phyloP scores from a whole-genome alignment of 495 filamentous ascomycete genomes.

The Neurospora sp. region DNA sequence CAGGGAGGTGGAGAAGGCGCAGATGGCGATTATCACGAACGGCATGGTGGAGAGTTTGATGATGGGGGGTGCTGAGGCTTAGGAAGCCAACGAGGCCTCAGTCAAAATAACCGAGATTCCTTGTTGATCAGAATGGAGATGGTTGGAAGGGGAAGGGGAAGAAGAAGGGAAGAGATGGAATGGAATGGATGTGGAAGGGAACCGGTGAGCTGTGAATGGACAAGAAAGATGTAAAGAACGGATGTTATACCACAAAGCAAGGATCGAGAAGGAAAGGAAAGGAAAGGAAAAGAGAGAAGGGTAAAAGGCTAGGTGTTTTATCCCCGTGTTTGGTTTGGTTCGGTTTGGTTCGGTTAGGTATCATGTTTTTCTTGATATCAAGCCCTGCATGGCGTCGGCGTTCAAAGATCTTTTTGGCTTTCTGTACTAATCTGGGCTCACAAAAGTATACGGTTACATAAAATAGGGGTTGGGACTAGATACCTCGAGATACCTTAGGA shows the following conservation, averaged over 20 bases:
- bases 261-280: neutral
- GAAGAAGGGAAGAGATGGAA: neutral
- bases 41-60: slow-evolving; percentile 80
- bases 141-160: neutral
- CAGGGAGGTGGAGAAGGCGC: slow-evolving; percentile 67
- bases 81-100: neutral
- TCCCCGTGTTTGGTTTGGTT: neutral
- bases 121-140: neutral
- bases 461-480: neutral
- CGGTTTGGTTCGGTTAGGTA: neutral
- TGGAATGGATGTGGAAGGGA: neutral
- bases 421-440: slow-evolving; percentile 1
- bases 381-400: slow-evolving; percentile 7
- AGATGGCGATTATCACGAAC: slow-evolving; percentile 63
- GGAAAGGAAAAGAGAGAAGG: neutral
- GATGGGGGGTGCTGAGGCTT: slow-evolving; percentile 16
- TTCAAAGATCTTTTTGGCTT: neutral
- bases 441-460: slow-evolving; percentile 1
- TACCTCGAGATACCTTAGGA: neutral
- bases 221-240: neutral
- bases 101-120: neutral
- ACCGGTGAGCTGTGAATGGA: neutral
- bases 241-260: neutral
- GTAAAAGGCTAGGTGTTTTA: neutral
- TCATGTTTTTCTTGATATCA: slow-evolving; percentile 1